Evolutionary conservation across 2,329 filamentous ascomycete genomes (phyloP).

Genomic region (Podosphaera xanthii): DNA sequence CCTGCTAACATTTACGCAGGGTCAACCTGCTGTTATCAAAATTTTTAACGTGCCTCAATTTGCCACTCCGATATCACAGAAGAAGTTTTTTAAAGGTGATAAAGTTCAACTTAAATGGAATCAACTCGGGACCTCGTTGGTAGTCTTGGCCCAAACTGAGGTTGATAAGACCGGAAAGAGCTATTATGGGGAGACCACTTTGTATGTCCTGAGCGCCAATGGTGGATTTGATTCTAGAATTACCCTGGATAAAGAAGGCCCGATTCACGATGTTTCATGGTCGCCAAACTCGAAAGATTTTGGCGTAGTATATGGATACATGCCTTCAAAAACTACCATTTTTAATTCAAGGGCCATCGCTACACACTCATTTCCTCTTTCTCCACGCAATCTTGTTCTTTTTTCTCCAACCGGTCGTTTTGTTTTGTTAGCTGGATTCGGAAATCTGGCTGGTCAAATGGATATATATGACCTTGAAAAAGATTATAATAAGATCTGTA

Average conservation of each 20-base stretch:
- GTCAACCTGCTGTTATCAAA: constrained; percentile 80
- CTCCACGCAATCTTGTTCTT: constrained; percentile 77
- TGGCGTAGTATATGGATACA: constrained; percentile 90
- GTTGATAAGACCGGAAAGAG: constrained; percentile 97
- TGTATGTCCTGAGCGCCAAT: constrained; percentile 82
- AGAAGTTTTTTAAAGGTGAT: constrained; percentile 98
- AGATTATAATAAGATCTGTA: constrained; percentile 78
- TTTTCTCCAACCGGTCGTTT: constrained; percentile 91
- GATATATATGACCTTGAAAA: constrained; percentile 93
- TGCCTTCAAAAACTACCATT: constrained; percentile 97
- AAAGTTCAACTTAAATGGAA: constrained; percentile 99
- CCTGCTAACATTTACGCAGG: constrained; percentile 26
- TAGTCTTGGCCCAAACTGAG: constrained; percentile 91
- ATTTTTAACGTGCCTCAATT: constrained; percentile 88
- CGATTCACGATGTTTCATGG: constrained; percentile 97
- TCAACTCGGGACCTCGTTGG: constrained; percentile 64
- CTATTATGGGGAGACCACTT: constrained; percentile 95
- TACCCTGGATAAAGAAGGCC: constrained; percentile 84
- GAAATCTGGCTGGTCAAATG: constrained; percentile 91
- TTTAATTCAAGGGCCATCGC: constrained; percentile 76
- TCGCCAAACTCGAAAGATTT: constrained; percentile 96
- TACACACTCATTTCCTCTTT: constrained; percentile 67
- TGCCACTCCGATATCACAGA: constrained; percentile 63
- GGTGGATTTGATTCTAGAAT: constrained; percentile 84
- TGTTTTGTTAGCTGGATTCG: constrained; percentile 83